Evolutionary conservation across 441 rosid species (phyloP).

Genomic region (Gossypium trilobum): DNA sequence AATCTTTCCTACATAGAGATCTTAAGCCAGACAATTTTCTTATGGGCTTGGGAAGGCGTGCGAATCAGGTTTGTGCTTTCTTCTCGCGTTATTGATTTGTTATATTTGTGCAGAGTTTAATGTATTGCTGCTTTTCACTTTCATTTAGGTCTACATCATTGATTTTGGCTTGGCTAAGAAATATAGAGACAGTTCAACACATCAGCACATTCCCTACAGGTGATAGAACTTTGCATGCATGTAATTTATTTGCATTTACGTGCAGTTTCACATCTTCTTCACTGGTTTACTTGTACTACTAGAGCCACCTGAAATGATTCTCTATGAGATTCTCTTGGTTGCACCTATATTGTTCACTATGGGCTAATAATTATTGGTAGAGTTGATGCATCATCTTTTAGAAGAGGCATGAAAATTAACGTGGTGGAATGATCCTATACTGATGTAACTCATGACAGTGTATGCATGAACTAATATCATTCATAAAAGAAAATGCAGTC

Average conservation of each 20-base stretch:
- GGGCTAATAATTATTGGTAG: neutral
- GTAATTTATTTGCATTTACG: neutral
- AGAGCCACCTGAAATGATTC: neutral
- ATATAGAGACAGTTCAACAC: constrained; percentile 80
- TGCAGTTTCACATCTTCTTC: neutral
- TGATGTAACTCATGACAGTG: neutral
- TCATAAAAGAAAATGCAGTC: neutral
- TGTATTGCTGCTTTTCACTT: neutral
- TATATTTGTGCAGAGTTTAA: neutral
- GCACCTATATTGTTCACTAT: neutral
- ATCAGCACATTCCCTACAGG: constrained; percentile 97
- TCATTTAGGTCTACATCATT: constrained; percentile 65
- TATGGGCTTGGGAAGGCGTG: constrained; percentile 96
- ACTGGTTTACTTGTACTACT: neutral
- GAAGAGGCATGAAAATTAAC: neutral
- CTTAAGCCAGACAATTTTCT: constrained; percentile 97
- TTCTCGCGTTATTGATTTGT: neutral
- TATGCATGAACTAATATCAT: neutral
- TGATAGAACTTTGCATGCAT: constrained; percentile 17
- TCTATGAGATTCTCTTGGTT: neutral
- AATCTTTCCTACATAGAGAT: constrained; percentile 93
- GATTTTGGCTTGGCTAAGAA: constrained; percentile 98
- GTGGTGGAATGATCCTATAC: neutral
- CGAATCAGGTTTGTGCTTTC: constrained; percentile 60
- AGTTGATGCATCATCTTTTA: neutral